Conservation (phyloP, 2,329 filamentous ascomycete genomes). For the Monascus ruber region DNA sequence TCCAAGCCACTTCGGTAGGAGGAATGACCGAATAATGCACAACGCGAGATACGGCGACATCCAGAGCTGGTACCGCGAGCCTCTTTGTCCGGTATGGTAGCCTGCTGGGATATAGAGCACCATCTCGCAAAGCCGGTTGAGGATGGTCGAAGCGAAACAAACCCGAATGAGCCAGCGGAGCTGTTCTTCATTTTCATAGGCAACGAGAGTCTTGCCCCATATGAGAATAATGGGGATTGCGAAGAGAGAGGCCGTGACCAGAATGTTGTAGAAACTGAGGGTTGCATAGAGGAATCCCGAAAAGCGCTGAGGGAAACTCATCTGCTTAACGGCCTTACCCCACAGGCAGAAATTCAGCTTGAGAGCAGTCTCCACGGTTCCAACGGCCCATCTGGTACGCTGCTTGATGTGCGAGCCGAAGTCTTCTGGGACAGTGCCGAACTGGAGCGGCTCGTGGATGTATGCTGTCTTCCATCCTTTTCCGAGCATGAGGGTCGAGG, state of each 20-base stretch:
- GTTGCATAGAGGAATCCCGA: slow-evolving; percentile 48
- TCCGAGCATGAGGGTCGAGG: slow-evolving; percentile 48
- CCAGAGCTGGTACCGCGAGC: slow-evolving; percentile 48
- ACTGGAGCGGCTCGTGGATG: slow-evolving; percentile 49
- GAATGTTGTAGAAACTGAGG: slow-evolving; percentile 45
- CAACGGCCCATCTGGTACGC: slow-evolving; percentile 28
- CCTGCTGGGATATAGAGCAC: slow-evolving; percentile 49
- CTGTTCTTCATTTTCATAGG: slow-evolving; percentile 42
- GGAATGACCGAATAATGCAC: slow-evolving; percentile 46
- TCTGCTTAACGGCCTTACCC: slow-evolving; percentile 41
- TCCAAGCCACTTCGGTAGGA: slow-evolving; percentile 49
- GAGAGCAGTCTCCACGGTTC: slow-evolving; percentile 47
- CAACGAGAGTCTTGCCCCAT: slow-evolving; percentile 47
- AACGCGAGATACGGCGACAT: slow-evolving; percentile 52
- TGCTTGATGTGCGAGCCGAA: slow-evolving; percentile 25
- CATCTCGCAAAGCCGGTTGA: slow-evolving; percentile 46
- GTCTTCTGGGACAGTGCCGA: slow-evolving; percentile 37
- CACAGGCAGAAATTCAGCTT: slow-evolving; percentile 51
- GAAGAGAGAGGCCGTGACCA: slow-evolving; percentile 44
- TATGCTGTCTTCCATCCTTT: slow-evolving; percentile 53
- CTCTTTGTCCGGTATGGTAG: slow-evolving; percentile 48
- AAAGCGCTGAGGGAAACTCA: slow-evolving; percentile 48
- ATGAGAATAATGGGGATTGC: slow-evolving; percentile 49
- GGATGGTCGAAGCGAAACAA: slow-evolving; percentile 41
- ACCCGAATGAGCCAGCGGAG: slow-evolving; percentile 49